Base-by-base conservation (phyloP, 495 filamentous ascomycete genomes). In the Sporormia fimetaria region DNA sequence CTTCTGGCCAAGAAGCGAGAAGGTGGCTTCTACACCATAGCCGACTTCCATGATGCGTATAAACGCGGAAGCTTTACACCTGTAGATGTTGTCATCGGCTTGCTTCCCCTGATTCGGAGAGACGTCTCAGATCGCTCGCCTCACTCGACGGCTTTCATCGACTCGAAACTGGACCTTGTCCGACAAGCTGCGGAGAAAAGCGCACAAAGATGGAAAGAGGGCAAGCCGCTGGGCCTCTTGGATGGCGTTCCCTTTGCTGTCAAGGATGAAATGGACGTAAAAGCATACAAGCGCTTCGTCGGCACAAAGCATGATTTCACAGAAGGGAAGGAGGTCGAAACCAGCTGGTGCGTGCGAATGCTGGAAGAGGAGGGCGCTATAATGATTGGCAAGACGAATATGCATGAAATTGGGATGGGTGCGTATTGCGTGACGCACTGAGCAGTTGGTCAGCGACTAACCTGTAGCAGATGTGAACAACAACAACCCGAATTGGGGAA, bases 371-470 rank as follows among this genome's bases (percentile, higher is more conserved):
- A 75, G 0, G 88, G 88, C 1, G 87, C 78, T 8, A 70, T 95
- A 27, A 67, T 94, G 14, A 57, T 94, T 37, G 88, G 86, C 9
- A 94, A 92, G 62, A 70, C 76, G 20, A 87, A 75, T 27, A 94
- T 95, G 88, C 87, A 95, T 60, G 87, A 96, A 63, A 58, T 92
- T 5, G 88, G 88, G 3, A 62, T 81, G 21, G 76, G 75, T 76
- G 54, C 52, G 66, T 60, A 31, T 8, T 27, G 17, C 24, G 4
- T 9, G 22, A 16, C 2, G 9, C 6, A 32, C 5, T 6, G 21
- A 5, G 17, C 15, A 42, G 26, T 6, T 10, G 27, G 21, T 14
- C 21, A 9, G 4, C 21, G 9, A 32, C 29, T 47, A 15, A 42
- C 27, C 5, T 17, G 17, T 25, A 4, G 9, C 55, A 72, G 84